phyloP scores from a whole-genome alignment of 1,284 basidiomycete species.

The Violaceomyces palustris region DNA sequence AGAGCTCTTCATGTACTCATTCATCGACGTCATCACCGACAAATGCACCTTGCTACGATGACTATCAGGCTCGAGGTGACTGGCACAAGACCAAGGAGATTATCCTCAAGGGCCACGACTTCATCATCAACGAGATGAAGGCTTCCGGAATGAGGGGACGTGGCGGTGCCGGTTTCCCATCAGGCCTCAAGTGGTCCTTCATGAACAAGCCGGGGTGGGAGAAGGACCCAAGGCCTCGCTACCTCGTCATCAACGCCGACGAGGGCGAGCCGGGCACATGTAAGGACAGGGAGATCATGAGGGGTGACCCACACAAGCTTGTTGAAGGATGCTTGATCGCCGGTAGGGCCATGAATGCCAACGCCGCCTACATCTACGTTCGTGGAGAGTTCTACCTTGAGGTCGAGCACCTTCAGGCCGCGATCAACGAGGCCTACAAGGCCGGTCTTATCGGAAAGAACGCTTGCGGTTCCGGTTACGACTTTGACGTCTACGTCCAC shows the following conservation, averaged over 20 bases:
- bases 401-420: conserved; percentile 84
- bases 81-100: conserved; percentile 99
- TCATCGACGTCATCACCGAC: neutral
- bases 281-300: conserved; percentile 96
- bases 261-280: conserved; percentile 98
- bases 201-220: conserved; percentile 99
- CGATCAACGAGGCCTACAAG: conserved; percentile 90
- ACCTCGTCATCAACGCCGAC: conserved; percentile 96
- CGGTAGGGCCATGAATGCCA: conserved; percentile 96
- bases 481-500: conserved; percentile 94
- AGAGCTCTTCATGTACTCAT: neutral
- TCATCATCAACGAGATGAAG: conserved; percentile 94
- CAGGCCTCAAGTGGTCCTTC: conserved; percentile 92
- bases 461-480: conserved; percentile 85
- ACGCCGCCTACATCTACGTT: conserved; percentile 96
- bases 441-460: conserved; percentile 87
- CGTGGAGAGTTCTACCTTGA: conserved; percentile 97
- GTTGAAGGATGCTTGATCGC: conserved; percentile 96
- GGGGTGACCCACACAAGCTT: conserved; percentile 96
- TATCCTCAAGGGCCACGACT: conserved; percentile 86
- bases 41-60: neutral
- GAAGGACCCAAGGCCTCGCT: conserved; percentile 85
- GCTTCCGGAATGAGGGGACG: conserved; percentile 92
- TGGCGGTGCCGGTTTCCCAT: conserved; percentile 95
- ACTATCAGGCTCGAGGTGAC: conserved; percentile 76